A percentile compares a stretch with the other conserved stretches of the same genome.
Evolutionary conservation across 768 basidiomycete genomes (phyloP).

Genomic region (Cantharellus cinnabarinus): DNA sequence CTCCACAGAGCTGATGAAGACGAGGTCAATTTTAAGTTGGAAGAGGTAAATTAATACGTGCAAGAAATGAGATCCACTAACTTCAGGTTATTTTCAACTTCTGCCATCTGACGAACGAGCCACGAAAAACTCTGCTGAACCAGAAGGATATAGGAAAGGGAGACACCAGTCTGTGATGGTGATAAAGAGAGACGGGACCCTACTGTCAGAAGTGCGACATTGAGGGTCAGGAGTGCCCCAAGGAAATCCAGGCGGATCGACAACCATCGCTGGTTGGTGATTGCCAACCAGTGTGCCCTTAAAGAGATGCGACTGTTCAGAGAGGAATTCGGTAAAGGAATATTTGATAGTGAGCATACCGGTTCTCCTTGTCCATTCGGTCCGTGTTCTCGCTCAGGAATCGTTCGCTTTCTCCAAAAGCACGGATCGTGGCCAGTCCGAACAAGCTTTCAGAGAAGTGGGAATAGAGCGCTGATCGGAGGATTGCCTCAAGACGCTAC

Average conservation of each 20-base stretch:
- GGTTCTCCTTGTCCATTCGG: conserved; percentile 53
- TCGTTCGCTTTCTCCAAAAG: conserved; percentile 41
- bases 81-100: conserved; percentile 26
- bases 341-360: conserved; percentile 11
- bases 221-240: conserved; percentile 37
- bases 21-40: conserved; percentile 13
- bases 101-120: conserved; percentile 38
- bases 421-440: conserved; percentile 50
- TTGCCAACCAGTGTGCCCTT: neutral
- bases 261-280: conserved; percentile 31
- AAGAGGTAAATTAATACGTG: neutral
- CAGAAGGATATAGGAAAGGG: conserved; percentile 31
- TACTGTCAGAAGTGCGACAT: conserved; percentile 48
- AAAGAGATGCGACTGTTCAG: neutral
- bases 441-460: conserved; percentile 62
- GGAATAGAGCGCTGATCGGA: conserved; percentile 54
- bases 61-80: neutral
- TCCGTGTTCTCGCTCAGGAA: conserved; percentile 46
- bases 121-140: conserved; percentile 23
- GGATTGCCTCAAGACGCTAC: conserved; percentile 33
- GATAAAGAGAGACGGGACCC: conserved; percentile 33
- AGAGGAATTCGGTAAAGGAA: neutral
- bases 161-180: conserved; percentile 50
- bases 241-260: conserved; percentile 51
- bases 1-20: conserved; percentile 15